Evolutionary conservation across 495 filamentous ascomycete species (phyloP), one percentile per base, ranked within the genome.

Genomic region (Hypoxylon lienhwacheense): DNA sequence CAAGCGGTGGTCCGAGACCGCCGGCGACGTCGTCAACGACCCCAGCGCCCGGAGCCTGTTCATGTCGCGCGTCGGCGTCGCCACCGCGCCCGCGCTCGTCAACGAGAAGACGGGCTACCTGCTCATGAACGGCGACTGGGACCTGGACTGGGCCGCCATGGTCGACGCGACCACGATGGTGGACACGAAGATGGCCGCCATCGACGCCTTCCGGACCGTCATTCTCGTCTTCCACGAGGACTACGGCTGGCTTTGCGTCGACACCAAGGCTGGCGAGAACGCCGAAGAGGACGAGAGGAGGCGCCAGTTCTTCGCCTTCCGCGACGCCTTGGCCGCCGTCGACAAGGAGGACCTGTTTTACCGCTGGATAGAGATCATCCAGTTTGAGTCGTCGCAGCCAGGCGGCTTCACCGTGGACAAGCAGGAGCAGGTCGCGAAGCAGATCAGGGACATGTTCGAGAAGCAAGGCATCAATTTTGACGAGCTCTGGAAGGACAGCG

Each of bases 281-380:
- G 73, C 70, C 5, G 69, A 74, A 40, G 78, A 82, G 31, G 80
- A 80, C 16, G 71, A 74, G n/a, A 71, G 70, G 25, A 69, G 84
- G 11, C 77, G 79, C 29, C 84, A 88, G 66, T 78, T 90, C 6
- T 73, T 90, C 32, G 73, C 76, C 1, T 90, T 93, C 64, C 82
- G 85, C 64, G 85, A 91, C 32, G 80, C 79, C 36, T 72, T 95
- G 52, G 77, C 80, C 2, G 75, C 75, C 2, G 71, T 91, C 65
- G 87, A 87, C 7, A 91, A 93, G 68, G 90, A 93, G 66, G 80
- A 85, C 47, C 66, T 95, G 5, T 95, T 95, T 71, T 93, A 85
- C 69, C 78, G 85, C 24, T 91, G 88, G 87, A 85, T 91, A 40
- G 90, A 95, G 71, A 68, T 93, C 47, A 76, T 95, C 29, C 89